Evolutionary conservation across 73 alveolate species (phyloP).

Genomic region (Paramecium tetraurelia): DNA sequence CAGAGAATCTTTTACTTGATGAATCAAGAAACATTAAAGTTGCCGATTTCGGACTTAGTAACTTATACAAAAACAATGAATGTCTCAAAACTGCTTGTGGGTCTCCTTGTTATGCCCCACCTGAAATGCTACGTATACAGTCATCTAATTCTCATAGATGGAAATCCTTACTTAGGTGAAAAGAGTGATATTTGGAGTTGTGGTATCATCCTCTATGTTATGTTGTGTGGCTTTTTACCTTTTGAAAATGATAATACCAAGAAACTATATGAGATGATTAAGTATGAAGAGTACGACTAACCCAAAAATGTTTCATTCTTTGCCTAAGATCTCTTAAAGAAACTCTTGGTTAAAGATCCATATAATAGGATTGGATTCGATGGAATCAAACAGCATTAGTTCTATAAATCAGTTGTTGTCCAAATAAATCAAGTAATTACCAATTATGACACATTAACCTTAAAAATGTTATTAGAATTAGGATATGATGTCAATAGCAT

Average conservation of each 20-base stretch:
- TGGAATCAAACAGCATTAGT: neutral
- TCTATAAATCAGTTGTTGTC: neutral
- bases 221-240: slow-evolving; percentile 76
- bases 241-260: slow-evolving; percentile 59
- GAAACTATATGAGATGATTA: slow-evolving; percentile 41
- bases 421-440: neutral
- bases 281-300: neutral
- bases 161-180: slow-evolving; percentile 64
- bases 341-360: slow-evolving; percentile 3
- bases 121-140: slow-evolving; percentile 67
- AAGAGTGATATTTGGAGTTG: slow-evolving; percentile 70
- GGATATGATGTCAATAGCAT: neutral
- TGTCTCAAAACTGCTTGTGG: slow-evolving; percentile 76
- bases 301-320: slow-evolving; percentile 1
- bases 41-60: slow-evolving; percentile 78
- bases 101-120: slow-evolving; percentile 84
- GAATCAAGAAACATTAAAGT: slow-evolving; percentile 63
- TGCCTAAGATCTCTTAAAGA: neutral
- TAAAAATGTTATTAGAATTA: neutral
- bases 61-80: slow-evolving; percentile 43
- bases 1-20: slow-evolving; percentile 71
- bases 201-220: slow-evolving; percentile 68
- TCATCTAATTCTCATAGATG: neutral
- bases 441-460: neutral
- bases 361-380: neutral